Evolutionary conservation across 306 rosid species (phyloP).

Genomic region (Fragaria iinumae): DNA sequence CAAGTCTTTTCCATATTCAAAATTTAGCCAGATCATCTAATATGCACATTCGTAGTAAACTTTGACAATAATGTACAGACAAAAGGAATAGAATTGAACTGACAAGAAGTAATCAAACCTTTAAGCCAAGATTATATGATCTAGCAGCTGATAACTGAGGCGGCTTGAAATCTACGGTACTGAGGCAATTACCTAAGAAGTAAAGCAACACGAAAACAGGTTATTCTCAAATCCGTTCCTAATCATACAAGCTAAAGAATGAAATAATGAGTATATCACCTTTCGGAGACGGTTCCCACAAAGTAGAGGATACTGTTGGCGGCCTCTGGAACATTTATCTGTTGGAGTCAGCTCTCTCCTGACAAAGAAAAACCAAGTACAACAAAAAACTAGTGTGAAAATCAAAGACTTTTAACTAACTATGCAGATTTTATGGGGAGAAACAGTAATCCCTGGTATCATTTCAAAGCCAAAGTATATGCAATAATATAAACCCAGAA

Average conservation of each 20-base stretch:
- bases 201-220: slow-evolving; percentile 21
- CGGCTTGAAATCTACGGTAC: slow-evolving; percentile 35
- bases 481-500: background rate
- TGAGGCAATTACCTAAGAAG: slow-evolving; percentile 45
- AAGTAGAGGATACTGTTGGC: slow-evolving; percentile 44
- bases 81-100: slow-evolving; percentile 13
- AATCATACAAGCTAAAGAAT: slow-evolving; percentile 1
- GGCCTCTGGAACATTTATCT: slow-evolving; percentile 43
- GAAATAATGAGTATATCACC: slow-evolving; percentile 32
- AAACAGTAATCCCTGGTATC: background rate
- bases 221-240: background rate
- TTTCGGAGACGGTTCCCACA: slow-evolving; percentile 44
- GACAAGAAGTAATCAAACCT: slow-evolving; percentile 48
- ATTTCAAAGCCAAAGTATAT: background rate
- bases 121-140: slow-evolving; percentile 41
- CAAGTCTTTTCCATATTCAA: background rate
- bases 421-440: background rate
- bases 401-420: background rate
- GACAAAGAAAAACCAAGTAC: background rate
- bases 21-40: background rate
- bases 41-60: background rate
- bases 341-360: slow-evolving; percentile 3
- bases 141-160: slow-evolving; percentile 46
- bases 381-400: background rate
- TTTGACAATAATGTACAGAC: background rate